Conservation (phyloP, 495 filamentous ascomycete species). For the Trichodelitschia bisporula region DNA sequence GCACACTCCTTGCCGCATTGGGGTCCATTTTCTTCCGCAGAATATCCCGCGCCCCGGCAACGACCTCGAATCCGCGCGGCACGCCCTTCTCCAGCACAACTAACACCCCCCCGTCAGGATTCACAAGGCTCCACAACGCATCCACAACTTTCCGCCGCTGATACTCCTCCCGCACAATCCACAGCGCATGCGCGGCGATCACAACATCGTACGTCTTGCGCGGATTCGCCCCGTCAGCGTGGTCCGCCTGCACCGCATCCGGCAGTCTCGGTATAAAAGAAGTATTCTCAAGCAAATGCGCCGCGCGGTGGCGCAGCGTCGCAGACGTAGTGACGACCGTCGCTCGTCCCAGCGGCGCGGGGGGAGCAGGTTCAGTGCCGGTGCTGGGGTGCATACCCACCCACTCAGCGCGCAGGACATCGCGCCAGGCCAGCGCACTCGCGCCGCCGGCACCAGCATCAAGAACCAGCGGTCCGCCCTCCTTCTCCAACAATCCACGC, state of each 20-base stretch:
- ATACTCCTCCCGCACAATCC: constrained; percentile 45
- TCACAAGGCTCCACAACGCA: constrained; percentile 71
- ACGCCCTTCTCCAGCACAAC: constrained; percentile 81
- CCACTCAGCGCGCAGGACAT: constrained; percentile 60
- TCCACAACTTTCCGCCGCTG: constrained; percentile 51
- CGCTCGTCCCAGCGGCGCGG: constrained; percentile 26
- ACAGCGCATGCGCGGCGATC: constrained; percentile 62
- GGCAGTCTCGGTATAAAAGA: constrained; percentile 80
- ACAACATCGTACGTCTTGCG: constrained; percentile 76
- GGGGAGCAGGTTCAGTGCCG: constrained; percentile 3
- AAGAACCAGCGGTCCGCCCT: constrained; percentile 51
- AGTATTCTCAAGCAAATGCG: constrained; percentile 60
- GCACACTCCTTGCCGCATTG: too few species aligned
- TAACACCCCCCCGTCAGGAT: constrained; percentile 64
- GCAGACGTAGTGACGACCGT: constrained; percentile 37
- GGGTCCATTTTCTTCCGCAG: constrained; percentile 50
- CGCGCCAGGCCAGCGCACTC: constrained; percentile 62
- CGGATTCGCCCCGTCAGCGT: constrained; percentile 19
- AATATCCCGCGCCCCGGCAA: constrained; percentile 57
- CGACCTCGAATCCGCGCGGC: constrained; percentile 73
- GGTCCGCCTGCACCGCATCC: constrained; percentile 29
- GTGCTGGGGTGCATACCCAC: constrained; percentile 30
- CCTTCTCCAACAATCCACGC: constrained; percentile 34
- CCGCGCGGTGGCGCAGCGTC: constrained; percentile 49
- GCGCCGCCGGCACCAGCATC: constrained; percentile 75